These are phyloP conservation scores for Drechslera avenae DNA, from an alignment of 2,329 filamentous ascomycete species.

Conservation along the genomic window DNA sequence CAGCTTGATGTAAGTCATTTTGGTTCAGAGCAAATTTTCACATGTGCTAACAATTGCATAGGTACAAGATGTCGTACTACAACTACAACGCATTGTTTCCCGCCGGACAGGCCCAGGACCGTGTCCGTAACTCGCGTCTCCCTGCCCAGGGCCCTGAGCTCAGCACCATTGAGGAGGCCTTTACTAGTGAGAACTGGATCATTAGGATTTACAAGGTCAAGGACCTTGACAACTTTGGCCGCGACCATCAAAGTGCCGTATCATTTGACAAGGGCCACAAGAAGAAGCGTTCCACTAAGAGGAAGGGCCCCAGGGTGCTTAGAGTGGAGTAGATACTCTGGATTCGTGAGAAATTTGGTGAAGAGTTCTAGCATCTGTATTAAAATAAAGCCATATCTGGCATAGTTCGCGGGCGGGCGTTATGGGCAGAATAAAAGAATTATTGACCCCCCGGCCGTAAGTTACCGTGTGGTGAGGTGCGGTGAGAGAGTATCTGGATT, in stretches of 20 bases:
- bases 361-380: conserved; percentile 33
- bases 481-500: too few species aligned
- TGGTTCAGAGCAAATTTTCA: background rate
- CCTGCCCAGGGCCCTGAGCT: conserved; percentile 86
- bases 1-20: conserved; percentile 84
- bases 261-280: conserved; percentile 80
- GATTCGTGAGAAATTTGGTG: conserved; percentile 16
- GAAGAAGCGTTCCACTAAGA: conserved; percentile 78
- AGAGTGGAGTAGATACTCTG: conserved; percentile 67
- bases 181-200: conserved; percentile 99
- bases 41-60: conserved; percentile 50
- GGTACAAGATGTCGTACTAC: conserved; percentile 99
- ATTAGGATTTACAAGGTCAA: conserved; percentile 99
- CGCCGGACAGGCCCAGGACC: conserved; percentile 84
- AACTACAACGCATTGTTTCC: conserved; percentile 95
- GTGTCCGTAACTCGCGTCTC: conserved; percentile 79
- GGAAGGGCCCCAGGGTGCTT: conserved; percentile 72
- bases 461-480: conserved; percentile 3
- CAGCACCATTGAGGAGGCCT: conserved; percentile 91
- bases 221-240: conserved; percentile 92
- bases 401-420: conserved; percentile 32
- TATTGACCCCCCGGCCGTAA: conserved; percentile 1
- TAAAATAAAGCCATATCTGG: conserved; percentile 30
- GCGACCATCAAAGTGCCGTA: conserved; percentile 74
- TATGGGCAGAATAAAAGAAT: conserved; percentile 37